Percentiles rank a stretch among this genome's conserved stretches.
Conservation (phyloP, 805 yeast genomes). For the Wickerhamiella musiphila region DNA sequence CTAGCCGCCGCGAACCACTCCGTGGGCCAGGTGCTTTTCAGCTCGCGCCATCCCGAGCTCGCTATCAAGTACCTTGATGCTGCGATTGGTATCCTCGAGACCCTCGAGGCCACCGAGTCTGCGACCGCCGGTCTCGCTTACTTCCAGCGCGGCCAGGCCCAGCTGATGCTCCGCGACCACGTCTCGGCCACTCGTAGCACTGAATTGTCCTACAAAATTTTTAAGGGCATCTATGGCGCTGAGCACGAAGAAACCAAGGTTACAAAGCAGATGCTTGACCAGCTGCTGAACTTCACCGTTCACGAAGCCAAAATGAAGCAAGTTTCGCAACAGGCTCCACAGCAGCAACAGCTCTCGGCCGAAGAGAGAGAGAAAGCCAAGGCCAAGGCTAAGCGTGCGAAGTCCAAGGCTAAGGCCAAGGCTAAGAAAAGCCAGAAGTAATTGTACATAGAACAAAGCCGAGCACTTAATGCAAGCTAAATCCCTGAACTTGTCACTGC, state of each 20-base stretch:
- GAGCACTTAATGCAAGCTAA: too few species aligned
- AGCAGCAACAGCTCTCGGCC: too few species aligned
- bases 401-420: constrained; percentile 19
- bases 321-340: too few species aligned
- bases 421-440: constrained; percentile 24
- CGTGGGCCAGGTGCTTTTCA: constrained; percentile 41
- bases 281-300: constrained; percentile 34
- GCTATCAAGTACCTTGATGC: constrained; percentile 37
- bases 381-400: constrained; percentile 27
- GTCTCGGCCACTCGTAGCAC: constrained; percentile 40
- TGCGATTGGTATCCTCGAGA: constrained; percentile 34
- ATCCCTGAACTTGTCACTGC: too few species aligned
- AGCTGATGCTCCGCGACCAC: constrained; percentile 34
- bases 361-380: constrained; percentile 1
- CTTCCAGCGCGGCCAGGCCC: constrained; percentile 51
- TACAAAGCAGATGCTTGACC: constrained; percentile 44
- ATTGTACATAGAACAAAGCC: too few species aligned
- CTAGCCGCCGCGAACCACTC: constrained; percentile 44
- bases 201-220: constrained; percentile 37
- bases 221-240: constrained; percentile 43
- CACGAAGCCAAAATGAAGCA: constrained; percentile 15
- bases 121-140: constrained; percentile 47
- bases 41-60: constrained; percentile 29
- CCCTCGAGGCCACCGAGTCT: constrained; percentile 39
- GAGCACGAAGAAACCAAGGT: constrained; percentile 53